Base-by-base conservation (phyloP, 768 basidiomycete genomes). In the Russula foetens region DNA sequence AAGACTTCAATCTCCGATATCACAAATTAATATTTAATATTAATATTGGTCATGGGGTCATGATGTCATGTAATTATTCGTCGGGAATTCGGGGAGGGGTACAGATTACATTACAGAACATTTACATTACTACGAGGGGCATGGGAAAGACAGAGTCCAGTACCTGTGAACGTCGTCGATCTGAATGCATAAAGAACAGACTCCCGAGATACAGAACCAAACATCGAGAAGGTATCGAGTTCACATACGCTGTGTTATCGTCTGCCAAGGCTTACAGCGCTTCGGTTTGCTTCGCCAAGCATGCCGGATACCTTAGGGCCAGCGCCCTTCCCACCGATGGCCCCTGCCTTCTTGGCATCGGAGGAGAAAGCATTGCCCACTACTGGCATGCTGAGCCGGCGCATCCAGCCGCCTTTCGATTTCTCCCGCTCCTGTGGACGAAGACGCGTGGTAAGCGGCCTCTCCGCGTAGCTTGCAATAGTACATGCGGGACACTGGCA, bases 341-440 rank as follows among this genome's bases (percentile, higher is more conserved):
- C 31, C 12, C 38, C 56, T 9, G n/a, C 69, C 66, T 76, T 78
- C 73, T 79, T 81, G 53, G 78, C 76, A 52, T 87, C 85, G 26
- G 81, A 72, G 7, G 77, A 79, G 67, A 89, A 84, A 38, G 83
- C 81, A 48, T 77, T 76, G 45, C 67, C 63, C n/a, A 81, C 74
- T 5, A 77, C 79, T 1, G 88, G 88, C 85, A 90, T 88, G 66
- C 89, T 90, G 59, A 91, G 69, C 56, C 88, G 75, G 23, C 88
- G 75, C 63, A 90, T 87, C 89, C 89, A 90, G 0, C 86, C 81
- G 59, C 80, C 86, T 9, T 83, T 76, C 66, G 84, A 84, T 55
- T 83, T 80, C 45, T 79, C 70, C 31, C 78, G 80, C n/a, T 75
- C 74, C 17, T 75, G 75, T 26, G 77, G 75, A 17, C 76, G 76